phyloP scores from a whole-genome alignment of 2,329 filamentous ascomycete genomes.

The Colletotrichum eleusines region DNA sequence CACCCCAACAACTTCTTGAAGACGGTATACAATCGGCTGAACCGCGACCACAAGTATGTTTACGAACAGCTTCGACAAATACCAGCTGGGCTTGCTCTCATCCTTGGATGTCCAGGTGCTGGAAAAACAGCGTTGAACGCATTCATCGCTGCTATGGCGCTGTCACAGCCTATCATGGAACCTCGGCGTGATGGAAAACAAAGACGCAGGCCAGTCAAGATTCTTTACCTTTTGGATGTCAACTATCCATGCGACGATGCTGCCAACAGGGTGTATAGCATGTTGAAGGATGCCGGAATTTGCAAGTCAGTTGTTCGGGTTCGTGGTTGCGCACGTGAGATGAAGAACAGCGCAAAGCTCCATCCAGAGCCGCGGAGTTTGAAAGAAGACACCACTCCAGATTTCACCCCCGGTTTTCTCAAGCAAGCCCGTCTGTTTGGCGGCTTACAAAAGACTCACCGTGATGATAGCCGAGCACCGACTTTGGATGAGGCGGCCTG shows the following conservation, averaged over 20 bases:
- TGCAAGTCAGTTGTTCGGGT: slow-evolving; percentile 44
- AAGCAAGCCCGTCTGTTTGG: slow-evolving; percentile 18
- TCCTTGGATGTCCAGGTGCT: slow-evolving; percentile 61
- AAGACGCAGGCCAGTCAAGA: slow-evolving; percentile 44
- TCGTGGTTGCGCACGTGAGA: slow-evolving; percentile 36
- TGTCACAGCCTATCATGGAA: slow-evolving; percentile 11
- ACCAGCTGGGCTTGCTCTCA: slow-evolving; percentile 57
- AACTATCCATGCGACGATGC: slow-evolving; percentile 62
- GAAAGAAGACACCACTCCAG: slow-evolving; percentile 40
- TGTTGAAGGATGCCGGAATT: slow-evolving; percentile 53
- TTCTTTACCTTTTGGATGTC: slow-evolving; percentile 61
- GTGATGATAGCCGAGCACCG: slow-evolving; percentile 42
- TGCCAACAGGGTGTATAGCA: slow-evolving; percentile 54
- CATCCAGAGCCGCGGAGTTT: background rate
- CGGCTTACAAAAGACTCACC: background rate
- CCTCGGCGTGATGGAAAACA: background rate
- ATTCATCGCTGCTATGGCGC: slow-evolving; percentile 54
- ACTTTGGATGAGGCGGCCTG: slow-evolving; percentile 59
- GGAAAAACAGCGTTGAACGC: slow-evolving; percentile 63
- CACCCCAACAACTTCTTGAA: slow-evolving; percentile 16
- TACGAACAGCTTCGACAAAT: slow-evolving; percentile 52
- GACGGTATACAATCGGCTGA: slow-evolving; percentile 45
- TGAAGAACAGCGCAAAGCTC: slow-evolving; percentile 33
- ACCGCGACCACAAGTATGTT: slow-evolving; percentile 53
- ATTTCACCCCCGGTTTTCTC: slow-evolving; percentile 33